Conservation (phyloP, 2,329 filamentous ascomycete species). For the Diplodia mutila region DNA sequence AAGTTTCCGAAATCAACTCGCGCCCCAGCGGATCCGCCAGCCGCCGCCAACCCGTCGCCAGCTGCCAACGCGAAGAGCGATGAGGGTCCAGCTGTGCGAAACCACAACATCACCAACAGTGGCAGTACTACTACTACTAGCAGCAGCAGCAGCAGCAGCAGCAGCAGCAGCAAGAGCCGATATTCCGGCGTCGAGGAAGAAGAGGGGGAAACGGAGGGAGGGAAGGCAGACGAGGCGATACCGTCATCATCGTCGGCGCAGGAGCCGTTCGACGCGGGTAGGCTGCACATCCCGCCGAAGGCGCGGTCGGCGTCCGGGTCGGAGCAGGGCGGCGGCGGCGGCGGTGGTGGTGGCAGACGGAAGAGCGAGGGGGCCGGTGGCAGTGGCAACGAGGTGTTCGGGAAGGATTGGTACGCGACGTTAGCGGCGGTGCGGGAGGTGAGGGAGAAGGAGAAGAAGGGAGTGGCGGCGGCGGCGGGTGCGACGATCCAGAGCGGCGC, state of each 20-base stretch:
- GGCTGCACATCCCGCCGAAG: conserved; percentile 7
- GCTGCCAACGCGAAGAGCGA: neutral
- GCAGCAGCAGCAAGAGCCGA: neutral
- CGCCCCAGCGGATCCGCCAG: neutral
- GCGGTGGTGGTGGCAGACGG: too few relatives aligned
- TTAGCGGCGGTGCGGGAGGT: neutral
- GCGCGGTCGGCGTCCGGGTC: neutral
- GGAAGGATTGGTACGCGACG: neutral
- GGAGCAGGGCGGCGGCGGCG: neutral
- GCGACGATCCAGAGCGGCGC: too few relatives aligned
- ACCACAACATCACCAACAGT: neutral
- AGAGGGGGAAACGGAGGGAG: too few relatives aligned
- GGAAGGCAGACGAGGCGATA: neutral
- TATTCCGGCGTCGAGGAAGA: neutral
- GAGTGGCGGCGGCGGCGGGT: too few relatives aligned
- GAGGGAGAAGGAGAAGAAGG: neutral
- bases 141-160: neutral
- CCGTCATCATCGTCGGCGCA: neutral
- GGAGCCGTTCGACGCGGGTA: neutral
- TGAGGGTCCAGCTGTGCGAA: neutral
- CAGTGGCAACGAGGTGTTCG: neutral
- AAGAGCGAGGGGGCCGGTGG: neutral
- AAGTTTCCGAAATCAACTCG: neutral
- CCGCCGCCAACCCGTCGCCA: too few relatives aligned
- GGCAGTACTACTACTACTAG: neutral